Evolutionary conservation across 176 grass and related monocot species (phyloP).

Genomic region (Hordeum marinum): DNA sequence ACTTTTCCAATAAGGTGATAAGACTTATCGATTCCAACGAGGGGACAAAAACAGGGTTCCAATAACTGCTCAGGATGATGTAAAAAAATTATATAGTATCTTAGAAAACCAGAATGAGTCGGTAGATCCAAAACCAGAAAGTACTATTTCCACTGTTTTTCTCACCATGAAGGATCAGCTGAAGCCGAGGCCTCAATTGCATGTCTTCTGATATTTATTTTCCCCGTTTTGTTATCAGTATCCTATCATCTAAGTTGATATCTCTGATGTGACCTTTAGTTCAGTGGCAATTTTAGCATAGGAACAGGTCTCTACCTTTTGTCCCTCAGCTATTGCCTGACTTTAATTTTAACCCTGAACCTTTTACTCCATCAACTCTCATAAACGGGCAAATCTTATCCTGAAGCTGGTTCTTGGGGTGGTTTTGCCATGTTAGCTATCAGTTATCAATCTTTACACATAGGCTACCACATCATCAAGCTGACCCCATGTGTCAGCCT

Average conservation of each 20-base stretch:
- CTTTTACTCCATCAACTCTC: background rate
- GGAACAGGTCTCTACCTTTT: background rate
- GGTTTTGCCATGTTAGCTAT: too few species aligned
- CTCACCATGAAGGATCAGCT: background rate
- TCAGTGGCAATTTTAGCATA: background rate
- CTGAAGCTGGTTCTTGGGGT: too few species aligned
- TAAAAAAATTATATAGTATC: background rate
- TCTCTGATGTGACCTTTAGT: slow-evolving; percentile 1
- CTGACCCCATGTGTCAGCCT: too few species aligned
- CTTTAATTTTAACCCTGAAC: background rate
- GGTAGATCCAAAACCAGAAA: background rate
- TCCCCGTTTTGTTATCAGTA: background rate
- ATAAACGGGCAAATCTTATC: too few species aligned
- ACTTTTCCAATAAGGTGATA: background rate
- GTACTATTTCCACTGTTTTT: background rate
- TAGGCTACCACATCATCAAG: too few species aligned
- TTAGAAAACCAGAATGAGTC: background rate
- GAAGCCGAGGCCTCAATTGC: background rate
- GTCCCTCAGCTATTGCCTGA: background rate
- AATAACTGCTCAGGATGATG: background rate
- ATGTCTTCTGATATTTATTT: background rate
- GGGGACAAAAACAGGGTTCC: background rate
- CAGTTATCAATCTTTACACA: too few species aligned
- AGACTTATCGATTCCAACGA: background rate
- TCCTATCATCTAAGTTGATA: slow-evolving; percentile 19